Base-by-base conservation (phyloP, 2,329 filamentous ascomycete species). In the Trichophyton benhamiae region DNA sequence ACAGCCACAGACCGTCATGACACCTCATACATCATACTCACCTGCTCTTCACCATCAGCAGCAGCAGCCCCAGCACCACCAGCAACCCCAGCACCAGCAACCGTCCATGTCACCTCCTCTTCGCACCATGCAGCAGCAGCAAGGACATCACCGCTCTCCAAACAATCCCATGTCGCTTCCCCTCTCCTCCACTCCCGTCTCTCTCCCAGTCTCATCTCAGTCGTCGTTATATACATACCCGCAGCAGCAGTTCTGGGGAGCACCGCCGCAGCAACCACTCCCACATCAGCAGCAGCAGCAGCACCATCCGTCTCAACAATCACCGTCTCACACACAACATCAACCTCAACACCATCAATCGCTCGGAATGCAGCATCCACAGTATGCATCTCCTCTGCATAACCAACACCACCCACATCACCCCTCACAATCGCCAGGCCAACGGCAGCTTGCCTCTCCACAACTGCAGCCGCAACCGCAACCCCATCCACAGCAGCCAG, bases 71-170 rank as follows among this genome's bases (percentile, higher is more conserved):
- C 48, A 53, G 25, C 48, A 53, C 5, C 48, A 53, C 20, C 48
- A 53, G 15, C 48, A 53, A 11, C 41, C 13, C 41, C 44, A 48
- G 11, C 48, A 20, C 11, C 82, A 86, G 41, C 88, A 88, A 69
- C 86, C 83, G 69, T 80, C 86, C 44, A 84, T 91, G 70, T 82
- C 82, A 33, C 87, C 89, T 25, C 85, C 85, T 25, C 84, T 90
- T 72, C 84, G 88, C 74, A 81, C 82, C 70, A 85, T 87, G 76
- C 82, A 83, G 65, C 83, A 85, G 42, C 75, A 78, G 70, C 75
- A 83, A 72, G 75, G 79, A 38, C 76, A 82, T 57, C 79, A 83
- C 63, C 82, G 87, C 70, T 83, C 88, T 73, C 85, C 86, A 68
- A 81, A 82, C 66, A 82, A 86, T 67, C 83, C 87, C 65, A 85